A percentile compares a stretch with the other conserved stretches of the same genome.
These are phyloP conservation scores for Phytophthora constricta DNA, from an alignment of 352 stramenopile species.

Conservation along the genomic window DNA sequence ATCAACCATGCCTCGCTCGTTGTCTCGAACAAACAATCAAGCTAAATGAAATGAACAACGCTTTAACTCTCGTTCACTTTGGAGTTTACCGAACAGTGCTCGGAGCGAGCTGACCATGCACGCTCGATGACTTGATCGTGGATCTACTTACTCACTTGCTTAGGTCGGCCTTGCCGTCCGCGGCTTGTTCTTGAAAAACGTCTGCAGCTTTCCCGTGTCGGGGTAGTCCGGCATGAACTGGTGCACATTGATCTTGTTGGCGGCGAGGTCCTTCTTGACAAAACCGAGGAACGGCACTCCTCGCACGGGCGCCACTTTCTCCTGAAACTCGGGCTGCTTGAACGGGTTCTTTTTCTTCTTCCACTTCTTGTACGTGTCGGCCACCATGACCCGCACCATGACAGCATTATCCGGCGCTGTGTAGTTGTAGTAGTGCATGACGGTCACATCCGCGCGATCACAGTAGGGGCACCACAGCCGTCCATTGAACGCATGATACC, in stretches of 20 bases:
- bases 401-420: constrained; percentile 65
- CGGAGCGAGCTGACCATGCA: too few species aligned
- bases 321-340: constrained; percentile 65
- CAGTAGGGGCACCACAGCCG: constrained; percentile 85
- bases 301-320: constrained; percentile 60
- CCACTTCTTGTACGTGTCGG: constrained; percentile 72
- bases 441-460: constrained; percentile 67
- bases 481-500: constrained; percentile 74
- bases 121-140: constrained; percentile 1
- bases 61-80: too few species aligned
- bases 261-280: constrained; percentile 57
- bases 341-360: constrained; percentile 86
- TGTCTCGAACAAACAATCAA: background rate
- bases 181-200: constrained; percentile 53
- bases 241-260: constrained; percentile 52
- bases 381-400: constrained; percentile 61
- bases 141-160: background rate
- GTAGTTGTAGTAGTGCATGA: constrained; percentile 86
- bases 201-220: constrained; percentile 51
- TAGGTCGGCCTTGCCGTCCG: constrained; percentile 32
- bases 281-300: constrained; percentile 74
- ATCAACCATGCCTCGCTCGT: too few species aligned
- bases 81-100: too few species aligned
- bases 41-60: background rate
- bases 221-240: constrained; percentile 74